phyloP scores from a whole-genome alignment of 495 filamentous ascomycete species.

The Friedmanniomyces simplex region DNA sequence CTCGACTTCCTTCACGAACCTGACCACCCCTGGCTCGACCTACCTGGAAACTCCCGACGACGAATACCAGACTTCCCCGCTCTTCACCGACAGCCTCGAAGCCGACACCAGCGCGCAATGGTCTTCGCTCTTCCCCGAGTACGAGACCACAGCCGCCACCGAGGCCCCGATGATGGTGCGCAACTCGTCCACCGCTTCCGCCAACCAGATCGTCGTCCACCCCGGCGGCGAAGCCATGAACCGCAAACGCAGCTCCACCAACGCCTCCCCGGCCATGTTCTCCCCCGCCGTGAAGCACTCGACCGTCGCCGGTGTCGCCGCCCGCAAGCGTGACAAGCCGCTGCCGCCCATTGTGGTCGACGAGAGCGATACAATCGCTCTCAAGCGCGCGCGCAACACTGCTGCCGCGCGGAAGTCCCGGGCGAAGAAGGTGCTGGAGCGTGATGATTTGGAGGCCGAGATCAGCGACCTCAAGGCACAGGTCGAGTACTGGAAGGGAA shows the following conservation, averaged over 20 bases:
- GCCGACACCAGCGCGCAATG: slow-evolving; percentile 20
- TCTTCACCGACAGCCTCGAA: slow-evolving; percentile 50
- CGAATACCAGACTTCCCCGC: slow-evolving; percentile 68
- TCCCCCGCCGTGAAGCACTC: slow-evolving; percentile 45
- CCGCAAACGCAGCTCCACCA: slow-evolving; percentile 20
- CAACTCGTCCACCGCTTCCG: slow-evolving; percentile 14
- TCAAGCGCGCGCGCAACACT: slow-evolving; percentile 94
- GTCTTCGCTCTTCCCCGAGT: slow-evolving; percentile 28
- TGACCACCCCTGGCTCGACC: slow-evolving; percentile 72
- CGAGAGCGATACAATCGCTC: slow-evolving; percentile 55
- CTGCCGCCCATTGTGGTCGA: slow-evolving; percentile 73
- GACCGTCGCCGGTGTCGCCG: slow-evolving; percentile 55
- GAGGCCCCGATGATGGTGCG: slow-evolving; percentile 35
- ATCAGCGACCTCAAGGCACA: slow-evolving; percentile 42
- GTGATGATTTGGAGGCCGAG: slow-evolving; percentile 49
- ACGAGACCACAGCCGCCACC: slow-evolving; percentile 31
- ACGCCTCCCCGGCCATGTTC: slow-evolving; percentile 23
- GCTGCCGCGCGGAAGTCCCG: slow-evolving; percentile 91
- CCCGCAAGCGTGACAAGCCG: slow-evolving; percentile 65
- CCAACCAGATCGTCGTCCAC: slow-evolving; percentile 19
- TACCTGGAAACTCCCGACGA: slow-evolving; percentile 64
- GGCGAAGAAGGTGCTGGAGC: slow-evolving; percentile 62
- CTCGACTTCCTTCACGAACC: slow-evolving; percentile 69
- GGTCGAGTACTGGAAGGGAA: slow-evolving; percentile 39
- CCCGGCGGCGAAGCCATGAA: slow-evolving; percentile 16